phyloP scores from a whole-genome alignment of 2,329 filamentous ascomycete species.

The Colletotrichum eremochloae region DNA sequence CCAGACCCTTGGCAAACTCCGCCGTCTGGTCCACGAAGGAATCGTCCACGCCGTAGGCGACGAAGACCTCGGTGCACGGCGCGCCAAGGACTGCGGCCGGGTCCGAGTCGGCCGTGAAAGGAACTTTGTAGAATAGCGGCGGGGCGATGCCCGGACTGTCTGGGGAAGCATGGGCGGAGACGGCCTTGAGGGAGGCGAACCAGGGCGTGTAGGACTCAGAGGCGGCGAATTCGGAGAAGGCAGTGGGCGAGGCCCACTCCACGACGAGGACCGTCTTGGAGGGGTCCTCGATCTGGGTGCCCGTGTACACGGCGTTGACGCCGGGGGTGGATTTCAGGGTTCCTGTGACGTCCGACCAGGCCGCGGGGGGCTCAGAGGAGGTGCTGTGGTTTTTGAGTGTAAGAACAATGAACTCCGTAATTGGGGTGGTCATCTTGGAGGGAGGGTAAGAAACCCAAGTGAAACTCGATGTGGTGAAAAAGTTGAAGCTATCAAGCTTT shows the following conservation, averaged over 20 bases:
- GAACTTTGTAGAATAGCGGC: slow-evolving; percentile 45
- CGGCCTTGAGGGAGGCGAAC: slow-evolving; percentile 53
- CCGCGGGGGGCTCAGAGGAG: slow-evolving; percentile 24
- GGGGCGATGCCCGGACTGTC: slow-evolving; percentile 32
- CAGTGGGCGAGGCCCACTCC: slow-evolving; percentile 51
- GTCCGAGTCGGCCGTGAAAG: slow-evolving; percentile 30
- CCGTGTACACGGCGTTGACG: slow-evolving; percentile 51
- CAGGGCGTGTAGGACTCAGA: slow-evolving; percentile 57
- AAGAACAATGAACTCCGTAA: slow-evolving; percentile 42
- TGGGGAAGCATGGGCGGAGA: slow-evolving; percentile 42
- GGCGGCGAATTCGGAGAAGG: slow-evolving; percentile 56
- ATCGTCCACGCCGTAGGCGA: slow-evolving; percentile 51
- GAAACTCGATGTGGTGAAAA: not conserved
- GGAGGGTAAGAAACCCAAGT: not conserved
- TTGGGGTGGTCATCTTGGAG: slow-evolving; percentile 20
- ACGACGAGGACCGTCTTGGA: slow-evolving; percentile 51
- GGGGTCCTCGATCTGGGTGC: slow-evolving; percentile 52
- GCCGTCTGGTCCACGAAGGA: slow-evolving; percentile 39
- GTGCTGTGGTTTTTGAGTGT: slow-evolving; percentile 33
- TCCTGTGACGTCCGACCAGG: slow-evolving; percentile 33
- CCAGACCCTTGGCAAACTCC: slow-evolving; percentile 50
- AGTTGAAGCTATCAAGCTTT: not conserved
- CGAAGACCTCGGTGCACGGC: slow-evolving; percentile 56
- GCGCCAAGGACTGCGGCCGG: slow-evolving; percentile 50
- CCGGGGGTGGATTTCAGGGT: slow-evolving; percentile 48